Conservation (phyloP, 1,284 basidiomycete species). For the Peniophora sp. region DNA sequence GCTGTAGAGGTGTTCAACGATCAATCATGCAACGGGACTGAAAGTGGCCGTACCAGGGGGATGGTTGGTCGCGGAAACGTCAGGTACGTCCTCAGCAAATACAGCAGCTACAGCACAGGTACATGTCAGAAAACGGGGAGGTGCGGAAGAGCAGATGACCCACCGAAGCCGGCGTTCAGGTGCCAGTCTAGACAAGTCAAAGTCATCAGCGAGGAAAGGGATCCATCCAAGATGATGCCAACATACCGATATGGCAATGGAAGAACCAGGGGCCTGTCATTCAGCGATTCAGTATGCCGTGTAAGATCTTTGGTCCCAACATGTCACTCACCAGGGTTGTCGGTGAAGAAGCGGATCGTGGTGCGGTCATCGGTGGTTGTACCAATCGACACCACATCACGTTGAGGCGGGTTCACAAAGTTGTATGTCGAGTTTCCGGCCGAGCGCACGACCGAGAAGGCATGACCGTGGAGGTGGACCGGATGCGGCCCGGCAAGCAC, state of each 20-base stretch:
- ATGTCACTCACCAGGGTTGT: constrained; percentile 27
- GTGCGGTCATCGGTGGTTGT: constrained; percentile 18
- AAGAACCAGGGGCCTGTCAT: constrained; percentile 32
- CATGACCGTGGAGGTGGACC: constrained; percentile 9
- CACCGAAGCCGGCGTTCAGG: constrained; percentile 26
- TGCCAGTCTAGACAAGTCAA: constrained; percentile 31
- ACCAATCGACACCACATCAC: constrained; percentile 24
- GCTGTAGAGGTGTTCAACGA: too few relatives aligned
- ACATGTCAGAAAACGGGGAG: too few relatives aligned
- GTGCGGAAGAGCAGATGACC: too few relatives aligned
- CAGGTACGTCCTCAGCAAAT: constrained; percentile 27
- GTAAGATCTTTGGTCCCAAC: too few relatives aligned
- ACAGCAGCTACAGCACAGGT: constrained; percentile 17
- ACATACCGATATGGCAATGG: constrained; percentile 31
- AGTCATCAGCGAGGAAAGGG: neutral
- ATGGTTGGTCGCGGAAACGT: constrained; percentile 11
- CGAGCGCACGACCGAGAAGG: constrained; percentile 21
- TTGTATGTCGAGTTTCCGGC: constrained; percentile 20
- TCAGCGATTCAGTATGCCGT: too few relatives aligned
- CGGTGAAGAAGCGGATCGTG: constrained; percentile 27
- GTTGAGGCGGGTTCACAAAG: constrained; percentile 21
- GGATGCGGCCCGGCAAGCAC: constrained; percentile 1
- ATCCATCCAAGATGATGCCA: neutral
- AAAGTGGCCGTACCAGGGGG: constrained; percentile 3
- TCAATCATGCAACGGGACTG: too few relatives aligned